Base-by-base conservation (phyloP, 2,329 filamentous ascomycete genomes). In the Paecilomyces dactylethromorphus region DNA sequence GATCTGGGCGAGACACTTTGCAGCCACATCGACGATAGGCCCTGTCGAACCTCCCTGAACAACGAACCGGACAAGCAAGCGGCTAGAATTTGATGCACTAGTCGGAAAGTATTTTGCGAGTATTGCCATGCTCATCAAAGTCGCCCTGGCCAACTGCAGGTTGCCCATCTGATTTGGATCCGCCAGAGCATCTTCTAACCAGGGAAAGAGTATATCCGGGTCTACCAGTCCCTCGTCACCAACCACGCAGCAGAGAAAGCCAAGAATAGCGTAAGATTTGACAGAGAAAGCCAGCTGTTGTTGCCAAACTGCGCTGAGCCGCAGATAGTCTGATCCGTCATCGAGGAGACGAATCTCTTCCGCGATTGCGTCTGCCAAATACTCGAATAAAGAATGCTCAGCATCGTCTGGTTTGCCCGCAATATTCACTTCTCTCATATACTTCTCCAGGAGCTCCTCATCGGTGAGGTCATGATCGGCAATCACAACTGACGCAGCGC, bases 331-430 rank as follows among this genome's bases (percentile, higher is more conserved):
- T 1, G 91, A 88, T 60, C 90, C 90, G 54, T 92, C 91, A 64
- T 97, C 92, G 21, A 99, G 80, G 55, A 92, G 85, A 65, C 87
- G 86, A 81, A 97, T 91, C 70, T 96, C 89, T 61, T 96, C 89
- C 11, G 85, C 81, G 33, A 92, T 87, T 63, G 96, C 84, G 53
- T 84, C 84, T 1, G 90, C 85, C 63, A 94, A 84, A 7, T 78
- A 77, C 60, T 83, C 79, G 12, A 85, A 68, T 60, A 82, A 73
- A 21, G 74, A 69, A 51, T 72, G 68, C 49, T 75, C 74, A n/a
- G 74, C 67, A 35, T 73, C 66, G 53, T 69, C 69, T 53, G 68
- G 68, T 68, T 57, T 79, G 73, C 59, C 79, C 72, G 55, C 74
- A 49, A 82, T 71, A 11, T 79, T 79, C 13, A 80, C 77, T 21